A percentile compares a stretch with the other conserved stretches of the same genome.
Conservation (phyloP, 2,329 filamentous ascomycete genomes). For the Fusarium sulawesiense region DNA sequence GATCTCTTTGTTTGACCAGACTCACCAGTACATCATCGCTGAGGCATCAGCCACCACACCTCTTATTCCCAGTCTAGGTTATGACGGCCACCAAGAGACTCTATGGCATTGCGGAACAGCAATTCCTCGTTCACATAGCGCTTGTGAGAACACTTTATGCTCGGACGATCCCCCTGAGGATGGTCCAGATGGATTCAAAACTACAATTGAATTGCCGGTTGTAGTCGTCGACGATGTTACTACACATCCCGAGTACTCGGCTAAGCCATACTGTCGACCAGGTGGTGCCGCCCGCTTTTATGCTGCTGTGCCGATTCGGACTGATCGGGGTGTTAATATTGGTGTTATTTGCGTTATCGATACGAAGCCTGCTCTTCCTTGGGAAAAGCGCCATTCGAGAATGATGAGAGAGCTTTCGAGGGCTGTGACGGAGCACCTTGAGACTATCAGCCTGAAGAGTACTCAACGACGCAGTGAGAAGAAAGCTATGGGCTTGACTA, state of each 20-base stretch:
- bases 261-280: constrained; percentile 39
- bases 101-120: constrained; percentile 49
- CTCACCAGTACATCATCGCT: constrained; percentile 62
- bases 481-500: constrained; percentile 53
- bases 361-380: constrained; percentile 10
- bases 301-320: constrained; percentile 56
- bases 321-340: constrained; percentile 55
- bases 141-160: constrained; percentile 47
- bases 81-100: constrained; percentile 8
- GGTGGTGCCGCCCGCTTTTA: constrained; percentile 52
- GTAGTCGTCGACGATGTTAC: constrained; percentile 51
- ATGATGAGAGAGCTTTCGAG: constrained; percentile 46
- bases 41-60: constrained; percentile 60
- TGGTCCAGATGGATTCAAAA: background rate
- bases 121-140: constrained; percentile 46
- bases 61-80: constrained; percentile 43
- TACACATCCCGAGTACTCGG: constrained; percentile 46
- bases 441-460: constrained; percentile 45
- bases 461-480: constrained; percentile 49
- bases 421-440: constrained; percentile 53
- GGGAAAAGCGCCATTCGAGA: constrained; percentile 45
- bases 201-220: constrained; percentile 45
- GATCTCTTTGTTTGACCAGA: constrained; percentile 63
- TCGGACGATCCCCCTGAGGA: constrained; percentile 2
- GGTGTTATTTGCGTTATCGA: constrained; percentile 53